Conservation (phyloP, 176 grass and related monocot species). For the Melocanna baccifera region DNA sequence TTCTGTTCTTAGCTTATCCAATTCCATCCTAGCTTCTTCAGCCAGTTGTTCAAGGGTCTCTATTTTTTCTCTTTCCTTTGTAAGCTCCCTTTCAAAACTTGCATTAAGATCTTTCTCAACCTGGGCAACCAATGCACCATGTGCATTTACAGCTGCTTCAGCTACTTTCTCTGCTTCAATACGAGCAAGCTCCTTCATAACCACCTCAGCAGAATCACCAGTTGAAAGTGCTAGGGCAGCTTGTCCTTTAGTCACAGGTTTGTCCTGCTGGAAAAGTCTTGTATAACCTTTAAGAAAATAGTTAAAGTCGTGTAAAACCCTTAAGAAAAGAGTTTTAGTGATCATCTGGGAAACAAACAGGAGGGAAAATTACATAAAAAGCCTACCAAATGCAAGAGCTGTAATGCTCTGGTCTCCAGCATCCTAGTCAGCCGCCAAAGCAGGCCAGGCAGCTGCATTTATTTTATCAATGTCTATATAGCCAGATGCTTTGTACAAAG, state of each 20-base stretch:
- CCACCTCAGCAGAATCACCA: conserved; percentile 74
- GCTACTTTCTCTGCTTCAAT: conserved; percentile 92
- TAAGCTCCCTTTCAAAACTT: conserved; percentile 72
- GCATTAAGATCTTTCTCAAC: conserved; percentile 87
- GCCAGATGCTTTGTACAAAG: conserved; percentile 62
- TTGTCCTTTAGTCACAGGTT: conserved; percentile 96
- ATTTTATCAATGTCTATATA: conserved; percentile 95
- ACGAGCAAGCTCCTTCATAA: conserved; percentile 80
- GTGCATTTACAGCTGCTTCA: conserved; percentile 88
- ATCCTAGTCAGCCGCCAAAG: conserved; percentile 69
- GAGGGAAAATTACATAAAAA: conserved; percentile 21
- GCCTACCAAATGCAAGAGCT: conserved; percentile 90
- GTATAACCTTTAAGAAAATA: conserved; percentile 73
- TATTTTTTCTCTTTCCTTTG: conserved; percentile 69
- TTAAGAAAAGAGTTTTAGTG: conserved; percentile 32
- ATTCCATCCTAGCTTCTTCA: conserved; percentile 67
- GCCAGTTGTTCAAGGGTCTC: conserved; percentile 69
- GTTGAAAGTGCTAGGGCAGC: conserved; percentile 78
- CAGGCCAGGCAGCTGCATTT: conserved; percentile 83
- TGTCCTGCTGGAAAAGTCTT: conserved; percentile 88
- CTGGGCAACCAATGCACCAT: conserved; percentile 74
- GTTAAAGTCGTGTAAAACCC: conserved; percentile 87
- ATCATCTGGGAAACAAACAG: neutral
- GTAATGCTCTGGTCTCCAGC: conserved; percentile 90
- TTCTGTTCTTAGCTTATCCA: conserved; percentile 65